Conservation (phyloP, 2,329 filamentous ascomycete species). For the Didymella glomerata region DNA sequence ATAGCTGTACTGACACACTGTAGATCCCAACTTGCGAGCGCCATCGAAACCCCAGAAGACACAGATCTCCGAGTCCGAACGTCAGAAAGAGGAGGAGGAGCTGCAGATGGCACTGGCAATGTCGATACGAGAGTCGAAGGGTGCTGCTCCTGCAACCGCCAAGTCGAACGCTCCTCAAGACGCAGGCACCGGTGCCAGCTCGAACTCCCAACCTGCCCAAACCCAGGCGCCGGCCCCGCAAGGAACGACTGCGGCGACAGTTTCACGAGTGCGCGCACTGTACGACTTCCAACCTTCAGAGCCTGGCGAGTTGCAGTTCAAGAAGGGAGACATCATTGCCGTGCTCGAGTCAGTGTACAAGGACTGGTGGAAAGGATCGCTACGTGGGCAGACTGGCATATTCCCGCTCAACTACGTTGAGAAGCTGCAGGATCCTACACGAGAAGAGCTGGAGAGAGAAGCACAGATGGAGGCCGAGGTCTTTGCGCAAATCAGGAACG, state of each 20-base stretch:
- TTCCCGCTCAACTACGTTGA: slow-evolving; percentile 99
- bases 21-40: slow-evolving; percentile 86
- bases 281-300: slow-evolving; percentile 97
- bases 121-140: slow-evolving; percentile 84
- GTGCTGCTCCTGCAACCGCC: slow-evolving; percentile 52
- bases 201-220: slow-evolving; percentile 46
- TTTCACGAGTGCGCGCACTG: slow-evolving; percentile 89
- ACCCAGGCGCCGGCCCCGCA: slow-evolving; percentile 70
- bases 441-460: slow-evolving; percentile 92
- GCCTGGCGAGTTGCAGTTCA: slow-evolving; percentile 92
- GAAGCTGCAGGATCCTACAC: slow-evolving; percentile 92
- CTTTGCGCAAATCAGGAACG: slow-evolving; percentile 78
- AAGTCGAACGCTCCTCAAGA: slow-evolving; percentile 53
- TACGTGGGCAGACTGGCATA: slow-evolving; percentile 94
- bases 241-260: slow-evolving; percentile 93
- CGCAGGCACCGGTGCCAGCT: slow-evolving; percentile 30
- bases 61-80: slow-evolving; percentile 86
- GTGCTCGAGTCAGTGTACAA: slow-evolving; percentile 98
- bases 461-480: slow-evolving; percentile 92
- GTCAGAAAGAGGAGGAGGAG: slow-evolving; percentile 96
- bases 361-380: slow-evolving; percentile 98
- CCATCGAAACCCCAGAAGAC: slow-evolving; percentile 94
- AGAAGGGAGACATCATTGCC: slow-evolving; percentile 95
- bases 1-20: slow-evolving; percentile 47
- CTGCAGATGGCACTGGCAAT: slow-evolving; percentile 94